Evolutionary conservation across 2,329 filamentous ascomycete genomes (phyloP).

Genomic region (Ophiocordyceps unilateralis): DNA sequence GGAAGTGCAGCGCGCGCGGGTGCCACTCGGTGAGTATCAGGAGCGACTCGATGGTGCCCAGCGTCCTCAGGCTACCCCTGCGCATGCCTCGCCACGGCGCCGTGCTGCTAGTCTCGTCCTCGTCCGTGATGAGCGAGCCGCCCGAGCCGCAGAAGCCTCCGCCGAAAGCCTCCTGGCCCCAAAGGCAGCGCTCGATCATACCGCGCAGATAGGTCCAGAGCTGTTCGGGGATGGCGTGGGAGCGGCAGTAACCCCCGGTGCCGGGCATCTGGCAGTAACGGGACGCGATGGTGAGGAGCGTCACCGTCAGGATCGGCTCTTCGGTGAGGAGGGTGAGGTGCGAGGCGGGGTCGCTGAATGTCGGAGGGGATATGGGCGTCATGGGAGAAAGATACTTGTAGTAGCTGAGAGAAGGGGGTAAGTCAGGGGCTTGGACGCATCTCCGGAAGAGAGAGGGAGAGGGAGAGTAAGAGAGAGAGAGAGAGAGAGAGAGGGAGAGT

Average conservation of each 20-base stretch:
- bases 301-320: slow-evolving; percentile 84
- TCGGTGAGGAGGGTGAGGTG: slow-evolving; percentile 70
- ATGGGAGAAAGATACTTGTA: slow-evolving; percentile 82
- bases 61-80: slow-evolving; percentile 66
- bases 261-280: slow-evolving; percentile 69
- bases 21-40: slow-evolving; percentile 97
- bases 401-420: slow-evolving; percentile 39
- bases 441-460: background rate
- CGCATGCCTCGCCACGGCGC: slow-evolving; percentile 52
- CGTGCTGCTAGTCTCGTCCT: slow-evolving; percentile 46
- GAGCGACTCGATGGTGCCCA: slow-evolving; percentile 87
- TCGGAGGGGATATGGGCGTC: slow-evolving; percentile 84
- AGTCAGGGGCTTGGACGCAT: too few species aligned
- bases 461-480: background rate
- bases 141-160: slow-evolving; percentile 69
- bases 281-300: slow-evolving; percentile 78
- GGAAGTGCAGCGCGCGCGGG: slow-evolving; percentile 84
- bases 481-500: slow-evolving; percentile 11
- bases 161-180: slow-evolving; percentile 91
- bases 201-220: slow-evolving; percentile 87
- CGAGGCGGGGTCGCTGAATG: slow-evolving; percentile 66
- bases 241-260: slow-evolving; percentile 65
- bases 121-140: slow-evolving; percentile 28
- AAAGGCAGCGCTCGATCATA: slow-evolving; percentile 90
- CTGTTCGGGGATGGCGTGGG: slow-evolving; percentile 85